Conservation (phyloP, 73 alveolate genomes). For the Tetrahymena elliotti region DNA sequence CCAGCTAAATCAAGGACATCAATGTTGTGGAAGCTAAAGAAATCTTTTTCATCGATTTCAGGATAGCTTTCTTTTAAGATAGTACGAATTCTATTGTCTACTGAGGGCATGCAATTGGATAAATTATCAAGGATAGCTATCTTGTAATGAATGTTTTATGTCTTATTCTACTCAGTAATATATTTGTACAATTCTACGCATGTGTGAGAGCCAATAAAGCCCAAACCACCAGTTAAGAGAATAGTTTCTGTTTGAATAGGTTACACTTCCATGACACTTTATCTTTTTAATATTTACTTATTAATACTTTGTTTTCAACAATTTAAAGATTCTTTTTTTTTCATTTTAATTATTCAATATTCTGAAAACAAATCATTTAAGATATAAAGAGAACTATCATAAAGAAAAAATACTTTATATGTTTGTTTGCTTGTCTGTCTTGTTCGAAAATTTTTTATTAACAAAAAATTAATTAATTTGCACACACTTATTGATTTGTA, state of each 20-base stretch:
- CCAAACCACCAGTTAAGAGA: conserved; percentile 97
- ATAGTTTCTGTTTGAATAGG: conserved; percentile 1
- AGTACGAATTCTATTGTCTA: conserved; percentile 53
- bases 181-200: conserved; percentile 70
- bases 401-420: background rate
- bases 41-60: conserved; percentile 35
- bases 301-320: background rate
- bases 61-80: background rate
- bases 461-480: background rate
- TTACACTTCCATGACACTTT: background rate
- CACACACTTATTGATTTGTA: background rate
- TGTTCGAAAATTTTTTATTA: background rate
- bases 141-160: background rate
- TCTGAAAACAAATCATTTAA: background rate
- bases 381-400: background rate
- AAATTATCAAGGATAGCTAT: conserved; percentile 78
- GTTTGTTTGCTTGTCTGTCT: too few species aligned
- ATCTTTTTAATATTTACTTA: background rate
- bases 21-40: conserved; percentile 18
- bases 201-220: conserved; percentile 94
- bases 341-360: background rate
- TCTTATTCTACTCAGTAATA: conserved; percentile 12
- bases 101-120: conserved; percentile 57
- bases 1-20: conserved; percentile 22
- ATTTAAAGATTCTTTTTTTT: background rate